Base-by-base conservation (phyloP, 2,329 filamentous ascomycete genomes). In the Seiridium unicorne region DNA sequence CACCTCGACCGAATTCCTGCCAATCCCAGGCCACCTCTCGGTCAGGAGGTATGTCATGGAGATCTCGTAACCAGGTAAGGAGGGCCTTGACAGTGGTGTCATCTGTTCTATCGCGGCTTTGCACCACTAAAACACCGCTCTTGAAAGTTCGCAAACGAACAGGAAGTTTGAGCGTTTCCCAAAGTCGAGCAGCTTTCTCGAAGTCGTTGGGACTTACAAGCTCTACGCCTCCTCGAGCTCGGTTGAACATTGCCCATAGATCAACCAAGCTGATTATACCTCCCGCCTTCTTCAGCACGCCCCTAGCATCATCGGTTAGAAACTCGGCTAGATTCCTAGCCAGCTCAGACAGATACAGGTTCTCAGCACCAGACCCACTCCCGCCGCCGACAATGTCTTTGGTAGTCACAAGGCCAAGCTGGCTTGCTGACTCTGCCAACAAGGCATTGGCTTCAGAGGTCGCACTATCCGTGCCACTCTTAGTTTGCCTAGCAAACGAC, bases 241-340 rank as follows among this genome's bases (percentile, higher is more conserved):
- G 87, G 74, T 99, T 99, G 79, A 98, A 98, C 64, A 96, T 87
- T 35, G 93, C 92, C 93, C 93, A 97, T 0, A 97, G 81, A 70
- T 97, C 93, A 10, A 97, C 92, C 1, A 97, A 81, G 44, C 87
- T 94, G 72, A 97, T 91, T 67, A 96, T 95, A 1, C 93, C 93
- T 4, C 93, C 93, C 53, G 93, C 90, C 63, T 86, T 88, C 60
- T 87, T 87, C 31, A 97, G 79, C 1, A 97, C 84, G 0, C 91
- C 91, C 58, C 90, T 84, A 3, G 88, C 82, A 72, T 97, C 93
- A 72, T 97, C 93, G 0, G 92, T 94, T 9, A 97, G 79, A 68
- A 94, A 97, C 73, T 97, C 93, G 6, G 93, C 93, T 4, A 97
- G 75, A 67, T 93, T 94, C 40, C 92, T 85, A 4, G 93, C 87